Conservation (phyloP, 202 grass and related monocot genomes). For the Panicum hallii region DNA sequence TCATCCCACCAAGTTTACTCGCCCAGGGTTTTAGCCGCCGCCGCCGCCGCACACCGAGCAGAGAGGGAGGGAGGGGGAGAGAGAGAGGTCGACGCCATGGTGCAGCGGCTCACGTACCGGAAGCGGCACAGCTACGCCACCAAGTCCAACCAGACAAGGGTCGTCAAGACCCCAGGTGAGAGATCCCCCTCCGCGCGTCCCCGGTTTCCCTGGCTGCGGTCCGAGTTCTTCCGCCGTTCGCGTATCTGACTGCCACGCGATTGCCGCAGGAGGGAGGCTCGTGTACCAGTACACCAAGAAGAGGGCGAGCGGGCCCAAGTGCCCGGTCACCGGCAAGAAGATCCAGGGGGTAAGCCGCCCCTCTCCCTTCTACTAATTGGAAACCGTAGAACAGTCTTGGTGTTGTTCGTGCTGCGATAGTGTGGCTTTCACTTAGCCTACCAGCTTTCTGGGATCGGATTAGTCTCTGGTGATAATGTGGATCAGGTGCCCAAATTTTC, state of each 20-base stretch:
- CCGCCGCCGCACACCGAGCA: conserved; percentile 14
- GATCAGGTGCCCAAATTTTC: not conserved
- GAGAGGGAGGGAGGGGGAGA: conserved; percentile 3
- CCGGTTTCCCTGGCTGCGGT: conserved; percentile 2
- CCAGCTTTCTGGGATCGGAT: not conserved
- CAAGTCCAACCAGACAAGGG: conserved; percentile 78
- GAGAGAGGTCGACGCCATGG: conserved; percentile 53
- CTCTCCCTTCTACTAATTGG: not conserved
- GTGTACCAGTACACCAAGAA: conserved; percentile 90
- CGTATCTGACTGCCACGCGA: not conserved
- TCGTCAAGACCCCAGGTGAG: conserved; percentile 77
- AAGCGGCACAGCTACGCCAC: conserved; percentile 82
- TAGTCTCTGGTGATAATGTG: not conserved
- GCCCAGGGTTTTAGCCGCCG: conserved; percentile 51
- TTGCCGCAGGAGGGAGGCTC: conserved; percentile 64
- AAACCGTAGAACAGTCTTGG: not conserved
- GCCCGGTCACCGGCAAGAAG: conserved; percentile 83
- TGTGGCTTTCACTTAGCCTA: not conserved
- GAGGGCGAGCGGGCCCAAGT: conserved; percentile 83
- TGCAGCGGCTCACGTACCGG: conserved; percentile 73
- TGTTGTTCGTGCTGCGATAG: not conserved
- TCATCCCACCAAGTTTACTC: not conserved
- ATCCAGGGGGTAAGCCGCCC: conserved; percentile 75
- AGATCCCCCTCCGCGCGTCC: not conserved
- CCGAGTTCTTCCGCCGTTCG: not conserved